These are phyloP conservation scores for Byssochlamys sp. DNA, from an alignment of 2,329 filamentous ascomycete genomes.

Conservation along the genomic window DNA sequence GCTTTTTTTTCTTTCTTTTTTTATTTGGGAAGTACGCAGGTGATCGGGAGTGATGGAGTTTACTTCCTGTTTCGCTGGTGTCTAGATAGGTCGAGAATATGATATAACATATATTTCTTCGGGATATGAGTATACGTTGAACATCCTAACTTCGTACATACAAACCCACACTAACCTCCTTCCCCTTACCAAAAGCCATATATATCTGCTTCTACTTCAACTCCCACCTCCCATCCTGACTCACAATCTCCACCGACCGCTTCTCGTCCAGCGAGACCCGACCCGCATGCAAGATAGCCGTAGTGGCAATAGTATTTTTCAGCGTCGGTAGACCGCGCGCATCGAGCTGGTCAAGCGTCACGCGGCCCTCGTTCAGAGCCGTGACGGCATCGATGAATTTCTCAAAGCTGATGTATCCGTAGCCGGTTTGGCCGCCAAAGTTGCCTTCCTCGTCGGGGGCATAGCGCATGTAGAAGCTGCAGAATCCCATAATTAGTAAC, in stretches of 20 bases:
- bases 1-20: not conserved
- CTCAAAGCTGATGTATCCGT: conserved; percentile 89
- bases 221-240: conserved; percentile 48
- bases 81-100: not conserved
- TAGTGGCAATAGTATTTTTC: conserved; percentile 81
- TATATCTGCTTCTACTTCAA: conserved; percentile 38
- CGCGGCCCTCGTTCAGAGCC: conserved; percentile 62
- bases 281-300: conserved; percentile 82
- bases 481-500: not conserved
- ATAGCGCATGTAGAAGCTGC: conserved; percentile 80
- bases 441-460: conserved; percentile 90
- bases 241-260: conserved; percentile 61
- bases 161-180: not conserved
- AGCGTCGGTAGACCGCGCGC: conserved; percentile 72
- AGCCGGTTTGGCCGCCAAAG: conserved; percentile 81
- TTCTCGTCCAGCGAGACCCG: conserved; percentile 74
- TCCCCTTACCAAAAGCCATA: too few relatives aligned
- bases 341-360: conserved; percentile 68
- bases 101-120: not conserved
- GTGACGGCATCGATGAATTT: conserved; percentile 87
- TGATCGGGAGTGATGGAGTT: not conserved
- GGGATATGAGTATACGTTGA: not conserved
- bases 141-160: not conserved
- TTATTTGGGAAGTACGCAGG: not conserved
- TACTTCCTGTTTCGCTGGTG: not conserved